phyloP scores from a whole-genome alignment of 345 rosid genomes.

The Erysimum cheiranthoides region DNA sequence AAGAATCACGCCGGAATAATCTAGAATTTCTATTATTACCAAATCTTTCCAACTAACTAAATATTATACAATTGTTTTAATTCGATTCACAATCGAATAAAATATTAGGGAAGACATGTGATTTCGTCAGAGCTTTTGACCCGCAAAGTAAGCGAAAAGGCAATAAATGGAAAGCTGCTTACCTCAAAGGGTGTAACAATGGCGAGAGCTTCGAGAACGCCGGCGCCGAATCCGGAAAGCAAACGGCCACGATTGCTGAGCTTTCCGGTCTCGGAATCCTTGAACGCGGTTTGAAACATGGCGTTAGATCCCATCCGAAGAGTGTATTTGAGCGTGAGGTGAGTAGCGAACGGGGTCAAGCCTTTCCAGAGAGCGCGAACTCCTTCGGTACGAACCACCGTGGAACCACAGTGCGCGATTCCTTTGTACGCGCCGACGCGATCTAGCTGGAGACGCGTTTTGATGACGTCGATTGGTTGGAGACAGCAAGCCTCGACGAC shows the following conservation, averaged over 20 bases:
- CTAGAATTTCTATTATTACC: not conserved
- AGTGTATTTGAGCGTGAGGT: slow-evolving; percentile 85
- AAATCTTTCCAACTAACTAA: slow-evolving; percentile 1
- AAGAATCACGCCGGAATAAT: not conserved
- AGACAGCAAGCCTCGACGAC: slow-evolving; percentile 87
- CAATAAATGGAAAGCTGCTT: not conserved
- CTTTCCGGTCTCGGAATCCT: slow-evolving; percentile 79
- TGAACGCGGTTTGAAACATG: slow-evolving; percentile 69
- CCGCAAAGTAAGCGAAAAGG: slow-evolving; percentile 10
- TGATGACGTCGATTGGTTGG: slow-evolving; percentile 95
- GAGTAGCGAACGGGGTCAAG: slow-evolving; percentile 92
- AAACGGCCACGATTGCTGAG: slow-evolving; percentile 64
- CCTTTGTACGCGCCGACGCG: slow-evolving; percentile 70
- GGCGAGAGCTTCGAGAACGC: slow-evolving; percentile 92
- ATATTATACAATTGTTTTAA: not conserved
- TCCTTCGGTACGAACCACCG: slow-evolving; percentile 72
- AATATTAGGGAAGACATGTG: slow-evolving; percentile 1
- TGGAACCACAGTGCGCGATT: slow-evolving; percentile 78
- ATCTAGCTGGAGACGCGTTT: slow-evolving; percentile 92
- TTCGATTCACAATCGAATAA: slow-evolving; percentile 16
- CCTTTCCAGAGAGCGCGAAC: slow-evolving; percentile 94
- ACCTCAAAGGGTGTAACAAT: slow-evolving; percentile 98
- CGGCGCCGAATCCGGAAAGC: slow-evolving; percentile 90
- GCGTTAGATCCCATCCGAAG: slow-evolving; percentile 97
- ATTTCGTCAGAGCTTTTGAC: slow-evolving; percentile 3